Evolutionary conservation across 148 eudicot species (phyloP).

Genomic region (Vaccinium macrocarpon): DNA sequence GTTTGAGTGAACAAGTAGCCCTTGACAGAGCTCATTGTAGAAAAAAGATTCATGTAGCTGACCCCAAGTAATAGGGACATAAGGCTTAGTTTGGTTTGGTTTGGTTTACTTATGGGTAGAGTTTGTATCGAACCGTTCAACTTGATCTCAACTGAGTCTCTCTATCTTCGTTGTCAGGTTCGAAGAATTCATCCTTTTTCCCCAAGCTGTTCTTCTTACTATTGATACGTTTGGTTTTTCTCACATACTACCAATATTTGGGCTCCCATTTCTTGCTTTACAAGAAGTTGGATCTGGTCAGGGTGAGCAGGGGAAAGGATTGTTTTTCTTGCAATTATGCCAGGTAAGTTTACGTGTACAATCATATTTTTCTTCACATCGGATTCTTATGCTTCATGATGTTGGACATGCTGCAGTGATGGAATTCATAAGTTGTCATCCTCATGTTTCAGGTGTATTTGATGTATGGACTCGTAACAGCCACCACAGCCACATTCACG

Average conservation of each 20-base stretch:
- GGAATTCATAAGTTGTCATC: neutral
- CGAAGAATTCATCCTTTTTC: slow-evolving; percentile 81
- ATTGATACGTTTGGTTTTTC: slow-evolving; percentile 95
- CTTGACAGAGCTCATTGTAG: no score
- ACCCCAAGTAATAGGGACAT: no score
- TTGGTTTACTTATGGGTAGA: neutral
- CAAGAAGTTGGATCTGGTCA: slow-evolving; percentile 19
- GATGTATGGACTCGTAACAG: slow-evolving; percentile 71
- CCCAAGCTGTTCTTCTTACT: slow-evolving; percentile 80
- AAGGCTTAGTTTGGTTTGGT: no score
- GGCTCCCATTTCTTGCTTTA: slow-evolving; percentile 74
- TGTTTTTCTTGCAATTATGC: slow-evolving; percentile 48
- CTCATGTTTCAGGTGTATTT: slow-evolving; percentile 54
- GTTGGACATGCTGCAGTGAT: neutral
- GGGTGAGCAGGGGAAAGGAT: slow-evolving; percentile 32
- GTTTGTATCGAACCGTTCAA: neutral
- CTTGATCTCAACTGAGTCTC: neutral
- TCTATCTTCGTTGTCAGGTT: slow-evolving; percentile 45
- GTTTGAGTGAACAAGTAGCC: no score
- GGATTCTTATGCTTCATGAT: neutral
- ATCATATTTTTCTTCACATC: neutral
- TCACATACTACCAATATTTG: slow-evolving; percentile 73
- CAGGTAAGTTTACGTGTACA: slow-evolving; percentile 46
- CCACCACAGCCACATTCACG: slow-evolving; percentile 54
- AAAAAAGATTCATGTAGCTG: no score